These are phyloP conservation scores for Vigna radiata DNA, from an alignment of 306 rosid species.

Conservation along the genomic window DNA sequence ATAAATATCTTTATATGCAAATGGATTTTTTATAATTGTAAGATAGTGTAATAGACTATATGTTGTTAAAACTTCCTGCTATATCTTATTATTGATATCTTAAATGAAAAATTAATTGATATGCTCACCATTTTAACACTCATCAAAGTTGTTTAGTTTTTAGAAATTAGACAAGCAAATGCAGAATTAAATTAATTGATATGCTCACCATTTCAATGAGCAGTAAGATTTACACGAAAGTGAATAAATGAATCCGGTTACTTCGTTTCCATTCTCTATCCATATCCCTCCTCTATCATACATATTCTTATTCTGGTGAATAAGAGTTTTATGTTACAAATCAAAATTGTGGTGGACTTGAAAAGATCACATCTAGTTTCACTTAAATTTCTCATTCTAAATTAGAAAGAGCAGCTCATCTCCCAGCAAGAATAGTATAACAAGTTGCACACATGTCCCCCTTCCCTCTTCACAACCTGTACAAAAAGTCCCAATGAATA, in stretches of 20 bases:
- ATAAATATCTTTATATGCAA: no score
- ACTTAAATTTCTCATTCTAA: slow-evolving; percentile 59
- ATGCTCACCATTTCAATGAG: no score
- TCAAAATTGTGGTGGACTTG: slow-evolving; percentile 90
- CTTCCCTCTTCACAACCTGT: slow-evolving; percentile 51
- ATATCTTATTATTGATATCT: no score
- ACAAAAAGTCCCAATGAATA: slow-evolving; percentile 50
- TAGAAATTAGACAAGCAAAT: no score
- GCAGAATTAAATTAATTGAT: no score
- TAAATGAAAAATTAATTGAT: no score
- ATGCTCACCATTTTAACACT: no score
- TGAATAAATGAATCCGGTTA: slow-evolving; percentile 58
- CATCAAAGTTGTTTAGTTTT: no score
- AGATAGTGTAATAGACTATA: no score
- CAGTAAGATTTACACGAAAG: slow-evolving; percentile 38
- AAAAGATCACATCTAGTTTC: slow-evolving; percentile 75
- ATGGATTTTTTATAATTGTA: no score
- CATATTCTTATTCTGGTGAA: slow-evolving; percentile 68
- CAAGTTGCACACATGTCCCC: slow-evolving; percentile 56
- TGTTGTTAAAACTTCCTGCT: no score
- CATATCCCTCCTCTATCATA: no score
- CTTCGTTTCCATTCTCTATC: slow-evolving; percentile 56
- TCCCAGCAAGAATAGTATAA: slow-evolving; percentile 54
- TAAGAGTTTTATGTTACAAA: slow-evolving; percentile 83
- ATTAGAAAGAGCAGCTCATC: slow-evolving; percentile 65